Base-by-base conservation (phyloP, 306 rosid species). In the Trifolium pratense region DNA sequence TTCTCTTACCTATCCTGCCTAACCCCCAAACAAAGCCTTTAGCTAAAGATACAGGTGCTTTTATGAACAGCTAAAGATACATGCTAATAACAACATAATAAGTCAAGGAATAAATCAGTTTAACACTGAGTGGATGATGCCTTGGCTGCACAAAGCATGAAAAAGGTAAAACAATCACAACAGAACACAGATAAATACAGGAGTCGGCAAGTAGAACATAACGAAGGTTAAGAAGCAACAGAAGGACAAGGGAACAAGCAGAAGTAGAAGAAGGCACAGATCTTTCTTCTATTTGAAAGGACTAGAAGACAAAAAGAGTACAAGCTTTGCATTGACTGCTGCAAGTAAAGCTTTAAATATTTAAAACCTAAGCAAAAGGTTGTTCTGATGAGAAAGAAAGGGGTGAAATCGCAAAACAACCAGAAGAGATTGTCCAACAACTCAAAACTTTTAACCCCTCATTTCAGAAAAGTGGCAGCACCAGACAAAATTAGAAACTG, bases 31-130 rank as follows among this genome's bases (percentile, higher is more conserved):
- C 36, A 32, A 32, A 32, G 3, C 51, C 16, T 43, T 18, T 16
- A 51, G 21, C 57, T 64, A 31, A 21, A 55, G 34, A 25, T 58
- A 14, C 39, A 7, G 0, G 12, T 20, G 1, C 7, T 58, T 26
- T 29, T 26, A 29, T 58, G 40, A 7, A 29, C 20, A 42, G 71
- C 57, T 8, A 43, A 25, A 66, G 14, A 43, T 15, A 43, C 6
- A 12, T 6, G 70, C 70, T 65, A 65, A 61, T 20, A 65, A 8
- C 34, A 65, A 9, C n/a, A n/a, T n/a, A n/a, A n/a, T n/a, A 63
- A 20, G 20, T 13, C 70, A 6, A 21, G 39, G 20, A 40, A 12
- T 63, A 63, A 39, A 18, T 2, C 39, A 36, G 31, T 17, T 63
- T 17, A 17, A 6, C 17, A 37, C 49, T 5, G 16, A 37, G 51